These are phyloP conservation scores for Centella asiatica DNA, from an alignment of 129 eudicot genomes.

Conservation along the genomic window DNA sequence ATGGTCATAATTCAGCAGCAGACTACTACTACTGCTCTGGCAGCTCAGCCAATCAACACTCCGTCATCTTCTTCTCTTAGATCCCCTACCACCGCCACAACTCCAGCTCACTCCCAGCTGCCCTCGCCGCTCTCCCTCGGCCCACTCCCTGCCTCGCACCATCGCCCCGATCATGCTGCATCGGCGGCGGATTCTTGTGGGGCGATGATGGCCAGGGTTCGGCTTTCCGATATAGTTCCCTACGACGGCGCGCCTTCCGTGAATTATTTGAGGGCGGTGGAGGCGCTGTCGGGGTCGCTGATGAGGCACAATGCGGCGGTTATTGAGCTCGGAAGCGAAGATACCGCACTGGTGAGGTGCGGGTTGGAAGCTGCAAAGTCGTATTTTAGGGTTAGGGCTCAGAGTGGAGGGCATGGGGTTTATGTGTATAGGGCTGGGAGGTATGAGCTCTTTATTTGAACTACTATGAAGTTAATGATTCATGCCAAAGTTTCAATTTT, in stretches of 20 bases:
- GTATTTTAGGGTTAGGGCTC: conserved; percentile 52
- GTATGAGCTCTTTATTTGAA: conserved; percentile 19
- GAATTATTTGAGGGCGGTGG: conserved; percentile 65
- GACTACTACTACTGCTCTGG: conserved; percentile 24
- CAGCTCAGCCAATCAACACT: conserved; percentile 17
- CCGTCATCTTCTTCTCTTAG: conserved; percentile 31
- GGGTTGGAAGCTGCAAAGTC: conserved; percentile 65
- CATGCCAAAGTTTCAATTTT: neutral
- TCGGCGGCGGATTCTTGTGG: conserved; percentile 19
- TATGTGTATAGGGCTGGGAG: conserved; percentile 82
- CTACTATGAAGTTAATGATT: neutral
- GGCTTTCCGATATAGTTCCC: conserved; percentile 55
- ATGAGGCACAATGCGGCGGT: conserved; percentile 70
- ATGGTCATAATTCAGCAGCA: conserved; percentile 45
- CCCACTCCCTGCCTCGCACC: neutral
- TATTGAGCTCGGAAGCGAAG: conserved; percentile 62
- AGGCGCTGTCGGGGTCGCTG: conserved; percentile 64
- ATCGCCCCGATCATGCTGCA: conserved; percentile 22
- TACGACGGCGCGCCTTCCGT: conserved; percentile 62
- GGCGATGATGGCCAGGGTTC: conserved; percentile 30
- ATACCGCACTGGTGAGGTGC: conserved; percentile 67
- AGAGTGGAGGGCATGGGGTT: conserved; percentile 40
- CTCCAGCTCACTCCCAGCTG: conserved; percentile 9
- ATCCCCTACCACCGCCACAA: conserved; percentile 24
- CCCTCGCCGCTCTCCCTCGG: conserved; percentile 9